phyloP scores from a whole-genome alignment of 495 filamentous ascomycete species.

The Penicillium psychrofluorescens region DNA sequence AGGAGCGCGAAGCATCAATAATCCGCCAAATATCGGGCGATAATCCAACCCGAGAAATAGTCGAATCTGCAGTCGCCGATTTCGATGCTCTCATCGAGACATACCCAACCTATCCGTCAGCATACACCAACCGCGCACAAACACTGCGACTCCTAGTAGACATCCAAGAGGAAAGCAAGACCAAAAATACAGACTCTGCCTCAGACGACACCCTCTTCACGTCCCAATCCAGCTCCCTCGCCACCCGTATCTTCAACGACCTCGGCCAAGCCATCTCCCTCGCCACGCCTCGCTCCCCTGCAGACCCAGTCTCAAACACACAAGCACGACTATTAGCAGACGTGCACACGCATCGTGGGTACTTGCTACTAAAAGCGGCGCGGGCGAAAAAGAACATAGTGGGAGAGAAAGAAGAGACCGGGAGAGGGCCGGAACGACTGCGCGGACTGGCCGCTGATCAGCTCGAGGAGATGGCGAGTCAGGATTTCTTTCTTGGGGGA shows the following conservation, averaged over 20 bases:
- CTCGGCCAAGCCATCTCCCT: constrained; percentile 60
- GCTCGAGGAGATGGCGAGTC: constrained; percentile 66
- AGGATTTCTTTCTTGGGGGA: constrained; percentile 68
- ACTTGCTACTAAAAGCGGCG: constrained; percentile 58
- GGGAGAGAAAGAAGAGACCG: background rate
- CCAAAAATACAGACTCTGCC: background rate
- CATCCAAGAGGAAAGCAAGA: constrained; percentile 2
- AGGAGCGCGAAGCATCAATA: constrained; percentile 22
- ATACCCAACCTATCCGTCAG: constrained; percentile 64
- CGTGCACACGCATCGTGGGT: constrained; percentile 70
- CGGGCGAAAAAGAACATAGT: constrained; percentile 31
- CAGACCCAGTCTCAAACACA: constrained; percentile 47
- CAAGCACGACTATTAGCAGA: constrained; percentile 58
- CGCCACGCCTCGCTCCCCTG: constrained; percentile 46
- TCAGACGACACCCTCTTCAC: constrained; percentile 11
- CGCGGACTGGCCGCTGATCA: constrained; percentile 37
- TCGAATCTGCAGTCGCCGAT: constrained; percentile 24
- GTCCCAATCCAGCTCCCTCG: constrained; percentile 7
- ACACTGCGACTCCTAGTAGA: constrained; percentile 47
- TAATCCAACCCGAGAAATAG: constrained; percentile 7
- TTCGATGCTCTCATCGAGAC: constrained; percentile 49
- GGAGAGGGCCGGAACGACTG: constrained; percentile 25
- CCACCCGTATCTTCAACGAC: constrained; percentile 47
- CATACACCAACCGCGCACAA: constrained; percentile 72
- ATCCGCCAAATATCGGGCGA: constrained; percentile 17